phyloP scores from a whole-genome alignment of 2,329 filamentous ascomycete species.

The Xylaria sp. region DNA sequence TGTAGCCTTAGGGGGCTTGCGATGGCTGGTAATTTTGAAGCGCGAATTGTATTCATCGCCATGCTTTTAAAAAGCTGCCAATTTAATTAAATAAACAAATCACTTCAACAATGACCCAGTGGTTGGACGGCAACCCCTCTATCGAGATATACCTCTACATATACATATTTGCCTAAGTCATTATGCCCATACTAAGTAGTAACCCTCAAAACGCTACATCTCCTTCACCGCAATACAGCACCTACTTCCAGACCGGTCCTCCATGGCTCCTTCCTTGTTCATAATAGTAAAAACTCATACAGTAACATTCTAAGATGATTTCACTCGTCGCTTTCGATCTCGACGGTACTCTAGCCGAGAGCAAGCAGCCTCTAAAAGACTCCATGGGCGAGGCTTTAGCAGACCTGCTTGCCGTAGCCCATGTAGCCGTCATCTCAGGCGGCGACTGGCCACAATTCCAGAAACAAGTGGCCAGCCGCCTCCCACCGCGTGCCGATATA shows the following conservation, averaged over 20 bases:
- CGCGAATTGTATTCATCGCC: no score
- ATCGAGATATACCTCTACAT: background rate
- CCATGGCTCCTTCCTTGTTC: background rate
- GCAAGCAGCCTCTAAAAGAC: slow-evolving; percentile 51
- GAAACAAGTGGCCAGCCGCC: slow-evolving; percentile 54
- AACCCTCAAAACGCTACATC: background rate
- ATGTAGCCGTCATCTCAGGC: slow-evolving; percentile 56
- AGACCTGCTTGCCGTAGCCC: slow-evolving; percentile 52
- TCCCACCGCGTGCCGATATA: slow-evolving; percentile 51
- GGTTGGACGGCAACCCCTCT: background rate
- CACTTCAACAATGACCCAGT: no score
- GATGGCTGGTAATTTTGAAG: no score
- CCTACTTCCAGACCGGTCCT: background rate
- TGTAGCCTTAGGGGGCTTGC: no score
- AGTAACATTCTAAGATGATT: slow-evolving; percentile 44
- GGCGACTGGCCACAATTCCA: slow-evolving; percentile 57
- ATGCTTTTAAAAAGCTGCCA: no score
- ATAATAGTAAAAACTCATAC: background rate
- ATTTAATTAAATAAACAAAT: no score
- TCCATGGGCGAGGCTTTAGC: slow-evolving; percentile 50
- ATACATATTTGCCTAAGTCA: background rate
- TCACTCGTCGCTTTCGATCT: slow-evolving; percentile 53
- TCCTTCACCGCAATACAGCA: slow-evolving; percentile 1
- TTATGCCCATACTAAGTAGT: no score
- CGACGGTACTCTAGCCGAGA: slow-evolving; percentile 52